Base-by-base conservation (phyloP, 2,329 filamentous ascomycete genomes). In the Fusarium agapanthi region DNA sequence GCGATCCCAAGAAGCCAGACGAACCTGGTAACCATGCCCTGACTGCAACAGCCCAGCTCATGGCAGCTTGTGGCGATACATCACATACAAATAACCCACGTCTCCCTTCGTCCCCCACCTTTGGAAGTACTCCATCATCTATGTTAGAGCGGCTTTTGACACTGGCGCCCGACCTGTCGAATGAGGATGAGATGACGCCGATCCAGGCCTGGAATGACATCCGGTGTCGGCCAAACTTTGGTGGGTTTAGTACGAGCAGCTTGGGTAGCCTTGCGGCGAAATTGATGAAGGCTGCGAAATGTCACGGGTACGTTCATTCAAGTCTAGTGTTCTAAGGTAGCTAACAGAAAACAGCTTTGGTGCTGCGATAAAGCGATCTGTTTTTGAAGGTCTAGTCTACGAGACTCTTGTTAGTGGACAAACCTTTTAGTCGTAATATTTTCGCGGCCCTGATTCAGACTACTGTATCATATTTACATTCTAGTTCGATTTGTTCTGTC, bases 141-240 rank as follows among this genome's bases (percentile, higher is more conserved):
- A 61, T 72, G 41, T 18, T 72, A 5, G 57, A 72, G 4, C 53
- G 70, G 1, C 20, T 72, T 1, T 54, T 69, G 20, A 61, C 41
- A 18, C 44, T 72, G 5, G 65, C 70, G 5, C 70, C 70, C 1
- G 45, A 62, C 13, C 4, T 72, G 2, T 62, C 65, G 4, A 38
- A 34, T 20, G 69, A 72, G 5, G 70, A 61, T 10, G 59, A 72
- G 20, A 35, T 72, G 24, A 72, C 70, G 1, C 69, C 70, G 0
- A 44, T 72, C 2, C 69, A 72, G 22, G 70, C 70, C 0, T 72
- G 70, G 70, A 72, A 60, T 9, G 35, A 30, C 2, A 60, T 72
- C 30, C 56, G 57, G 4, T n/a, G 35, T n/a, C 57, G 69, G 7
- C 65, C 60, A 20, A 59, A 69, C 5, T 72, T 72, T 47, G 35